Percentiles rank a stretch among this genome's conserved stretches.
Evolutionary conservation across 2,329 filamentous ascomycete species (phyloP).

Genomic region (Fusarium tanahbumbuense): DNA sequence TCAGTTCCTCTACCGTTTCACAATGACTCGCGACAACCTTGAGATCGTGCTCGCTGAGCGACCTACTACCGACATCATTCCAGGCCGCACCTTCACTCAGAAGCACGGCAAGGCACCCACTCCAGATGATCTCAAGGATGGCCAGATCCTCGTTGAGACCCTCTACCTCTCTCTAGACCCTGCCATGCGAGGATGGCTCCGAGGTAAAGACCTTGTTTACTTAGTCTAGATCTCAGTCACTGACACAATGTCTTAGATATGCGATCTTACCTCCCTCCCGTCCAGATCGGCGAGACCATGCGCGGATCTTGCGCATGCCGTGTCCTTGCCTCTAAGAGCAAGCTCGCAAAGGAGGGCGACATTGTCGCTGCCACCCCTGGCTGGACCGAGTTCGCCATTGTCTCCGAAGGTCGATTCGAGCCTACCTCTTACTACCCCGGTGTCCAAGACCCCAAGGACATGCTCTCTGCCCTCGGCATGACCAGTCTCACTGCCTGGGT

Average conservation of each 20-base stretch:
- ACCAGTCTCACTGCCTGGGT: conserved; percentile 83
- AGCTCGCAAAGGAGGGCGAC: conserved; percentile 66
- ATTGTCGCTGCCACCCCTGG: conserved; percentile 67
- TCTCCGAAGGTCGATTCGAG: conserved; percentile 63
- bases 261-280: conserved; percentile 74
- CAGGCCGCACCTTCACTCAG: conserved; percentile 72
- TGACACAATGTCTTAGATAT: conserved; percentile 49
- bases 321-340: conserved; percentile 69
- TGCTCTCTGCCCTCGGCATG: conserved; percentile 71
- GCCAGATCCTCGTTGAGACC: conserved; percentile 70
- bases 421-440: conserved; percentile 55
- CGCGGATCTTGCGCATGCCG: conserved; percentile 70
- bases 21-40: conserved; percentile 59
- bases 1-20: conserved; percentile 12
- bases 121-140: conserved; percentile 67
- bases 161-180: conserved; percentile 78
- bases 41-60: conserved; percentile 72
- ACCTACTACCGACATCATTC: conserved; percentile 69
- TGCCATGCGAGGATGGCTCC: conserved; percentile 81
- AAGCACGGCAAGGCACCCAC: conserved; percentile 64
- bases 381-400: conserved; percentile 75
- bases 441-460: conserved; percentile 64
- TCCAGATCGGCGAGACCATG: conserved; percentile 76
- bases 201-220: conserved; percentile 52
- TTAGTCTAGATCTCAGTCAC: not conserved